Conservation (phyloP, 2,329 filamentous ascomycete species). For the Tolypocladium paradoxum region DNA sequence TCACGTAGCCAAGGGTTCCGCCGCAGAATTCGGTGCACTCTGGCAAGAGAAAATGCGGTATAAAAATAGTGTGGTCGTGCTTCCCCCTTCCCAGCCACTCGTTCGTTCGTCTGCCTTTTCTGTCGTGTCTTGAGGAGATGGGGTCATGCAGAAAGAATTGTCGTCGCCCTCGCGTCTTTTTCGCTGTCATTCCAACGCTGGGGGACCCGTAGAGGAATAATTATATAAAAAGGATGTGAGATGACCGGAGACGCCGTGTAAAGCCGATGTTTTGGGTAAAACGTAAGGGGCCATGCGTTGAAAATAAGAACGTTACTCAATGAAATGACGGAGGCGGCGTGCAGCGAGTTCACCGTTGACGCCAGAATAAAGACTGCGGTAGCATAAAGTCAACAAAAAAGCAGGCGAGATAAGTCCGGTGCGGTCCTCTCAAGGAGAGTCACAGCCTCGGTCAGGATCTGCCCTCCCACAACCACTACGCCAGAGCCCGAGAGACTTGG, state of each 20-base stretch:
- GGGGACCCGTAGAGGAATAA: conserved; percentile 4
- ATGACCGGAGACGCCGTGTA: conserved; percentile 20
- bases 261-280: conserved; percentile 13
- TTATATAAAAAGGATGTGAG: conserved; percentile 12
- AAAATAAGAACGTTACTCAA: conserved; percentile 19
- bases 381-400: background rate
- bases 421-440: background rate
- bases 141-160: background rate
- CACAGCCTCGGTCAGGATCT: conserved; percentile 4
- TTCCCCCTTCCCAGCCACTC: background rate
- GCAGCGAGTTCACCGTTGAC: background rate
- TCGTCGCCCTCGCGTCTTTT: background rate
- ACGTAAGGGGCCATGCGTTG: conserved; percentile 16
- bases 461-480: background rate
- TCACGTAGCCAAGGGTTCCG: conserved; percentile 15
- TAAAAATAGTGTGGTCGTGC: background rate
- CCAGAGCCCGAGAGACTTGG: background rate
- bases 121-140: background rate
- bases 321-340: conserved; percentile 10
- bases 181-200: conserved; percentile 1
- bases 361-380: background rate
- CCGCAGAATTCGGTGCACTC: conserved; percentile 12
- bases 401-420: background rate
- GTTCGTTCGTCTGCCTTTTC: background rate
- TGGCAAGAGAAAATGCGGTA: conserved; percentile 2